A percentile compares a stretch with the other conserved stretches of the same genome.
phyloP scores from a whole-genome alignment of 768 basidiomycete species.

The Termitomyces sp. region DNA sequence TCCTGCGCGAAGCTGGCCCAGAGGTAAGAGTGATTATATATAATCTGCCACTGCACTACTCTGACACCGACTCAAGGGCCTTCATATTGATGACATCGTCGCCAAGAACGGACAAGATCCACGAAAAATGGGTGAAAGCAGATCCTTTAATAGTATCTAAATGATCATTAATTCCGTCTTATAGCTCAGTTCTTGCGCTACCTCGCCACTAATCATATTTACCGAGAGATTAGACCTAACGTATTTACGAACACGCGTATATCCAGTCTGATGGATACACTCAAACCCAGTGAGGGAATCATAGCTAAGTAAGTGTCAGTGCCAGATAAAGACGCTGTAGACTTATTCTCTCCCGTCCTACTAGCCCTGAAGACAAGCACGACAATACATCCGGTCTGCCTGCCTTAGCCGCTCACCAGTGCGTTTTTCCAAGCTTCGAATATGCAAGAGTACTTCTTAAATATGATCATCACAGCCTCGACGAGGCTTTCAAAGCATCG shows the following conservation, averaged over 20 bases:
- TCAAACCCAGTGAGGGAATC: neutral
- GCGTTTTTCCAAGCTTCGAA: neutral
- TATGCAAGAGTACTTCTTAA: neutral
- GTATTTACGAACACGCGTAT: conserved; percentile 29
- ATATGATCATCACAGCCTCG: conserved; percentile 17
- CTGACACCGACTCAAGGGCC: conserved; percentile 11
- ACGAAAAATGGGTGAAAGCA: conserved; percentile 24
- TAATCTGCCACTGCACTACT: neutral
- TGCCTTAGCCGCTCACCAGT: conserved; percentile 22
- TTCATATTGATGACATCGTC: conserved; percentile 27
- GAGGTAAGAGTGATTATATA: neutral
- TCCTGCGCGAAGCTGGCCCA: conserved; percentile 28
- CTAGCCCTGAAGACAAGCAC: conserved; percentile 5
- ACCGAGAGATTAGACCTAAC: conserved; percentile 23
- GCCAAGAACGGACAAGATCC: conserved; percentile 19
- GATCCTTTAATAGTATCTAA: neutral
- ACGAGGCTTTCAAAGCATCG: conserved; percentile 25
- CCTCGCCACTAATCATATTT: conserved; percentile 12
- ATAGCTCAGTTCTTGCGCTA: conserved; percentile 2
- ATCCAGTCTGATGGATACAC: conserved; percentile 25
- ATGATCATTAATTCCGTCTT: neutral
- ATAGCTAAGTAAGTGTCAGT: neutral
- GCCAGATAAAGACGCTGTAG: no score
- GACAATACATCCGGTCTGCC: conserved; percentile 19
- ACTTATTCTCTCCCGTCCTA: neutral